Evolutionary conservation across 2,329 filamentous ascomycete genomes (phyloP), one percentile per base, ranked within the genome.

Genomic region (Aspergillus glaucus): DNA sequence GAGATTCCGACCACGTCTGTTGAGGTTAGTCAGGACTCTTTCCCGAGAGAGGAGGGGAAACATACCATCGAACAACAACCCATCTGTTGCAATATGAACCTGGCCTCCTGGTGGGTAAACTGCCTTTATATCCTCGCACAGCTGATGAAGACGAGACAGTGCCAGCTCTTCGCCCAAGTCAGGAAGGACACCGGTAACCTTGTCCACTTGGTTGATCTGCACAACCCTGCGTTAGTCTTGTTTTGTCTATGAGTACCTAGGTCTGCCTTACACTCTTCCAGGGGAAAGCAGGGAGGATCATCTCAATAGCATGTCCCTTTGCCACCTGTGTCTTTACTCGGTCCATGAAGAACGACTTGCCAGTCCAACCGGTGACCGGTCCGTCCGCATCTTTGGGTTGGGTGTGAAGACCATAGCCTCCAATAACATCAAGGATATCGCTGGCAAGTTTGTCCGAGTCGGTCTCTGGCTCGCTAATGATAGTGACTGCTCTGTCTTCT

Each of bases 81-180:
- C 73, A 47, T 75, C 73, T 0, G 72, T 73, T 28, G 64, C 66
- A 36, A 75, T 73, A 47, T 67, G 62, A 1, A 74, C 58, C 36
- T 70, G 59, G 2, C 70, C 71, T 4, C 71, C 72, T 14, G 64
- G 67, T 9, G 59, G 51, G 48, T 75, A 74, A 2, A 72, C 52
- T 8, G 63, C 60, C 8, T 55, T 56, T n/a, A 75, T 69, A 22
- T 62, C 63, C 15, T 63, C 61, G 40, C 71, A 73, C 21, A 75
- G 55, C 0, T 61, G 62, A 40, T 74, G 69, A 46, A 75, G 54
- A 43, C 68, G 67, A 4, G 58, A 55, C 8, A 75, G 57, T 3
- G 72, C 70, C 24, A 75, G 46, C 36, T 72, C 67, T 48, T 75
- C 72, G 3, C 65, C 72, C n/a, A 70, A 59, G 43, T 75, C 72